A percentile compares a stretch with the other conserved stretches of the same genome.
These are phyloP conservation scores for Nakazawaea anatomiae DNA, from an alignment of 805 yeast genomes.

Conservation along the genomic window DNA sequence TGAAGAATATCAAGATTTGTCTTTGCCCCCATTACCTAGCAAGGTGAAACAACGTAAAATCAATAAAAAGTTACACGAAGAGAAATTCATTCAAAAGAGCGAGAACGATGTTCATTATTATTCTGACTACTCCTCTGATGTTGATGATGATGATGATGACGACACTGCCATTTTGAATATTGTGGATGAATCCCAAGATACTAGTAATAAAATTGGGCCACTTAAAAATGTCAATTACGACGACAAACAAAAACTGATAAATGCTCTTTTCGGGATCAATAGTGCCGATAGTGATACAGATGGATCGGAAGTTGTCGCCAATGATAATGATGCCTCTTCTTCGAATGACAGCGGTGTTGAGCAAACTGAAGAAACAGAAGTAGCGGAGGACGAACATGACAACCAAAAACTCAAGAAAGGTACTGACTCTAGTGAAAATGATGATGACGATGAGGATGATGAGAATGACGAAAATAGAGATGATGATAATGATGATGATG, in stretches of 20 bases:
- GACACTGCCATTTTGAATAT: constrained; percentile 14
- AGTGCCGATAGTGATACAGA: constrained; percentile 2
- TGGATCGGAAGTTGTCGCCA: neutral
- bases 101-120: constrained; percentile 36
- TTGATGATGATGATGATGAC: constrained; percentile 20
- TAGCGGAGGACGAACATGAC: too few species aligned
- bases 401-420: too few species aligned
- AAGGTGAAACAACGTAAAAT: neutral
- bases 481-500: neutral
- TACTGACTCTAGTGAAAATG: neutral
- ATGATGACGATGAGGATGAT: neutral
- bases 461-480: neutral
- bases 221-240: neutral
- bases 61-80: constrained; percentile 19
- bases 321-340: neutral
- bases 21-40: constrained; percentile 24
- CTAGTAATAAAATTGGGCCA: neutral
- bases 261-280: constrained; percentile 4
- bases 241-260: constrained; percentile 1
- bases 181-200: constrained; percentile 7
- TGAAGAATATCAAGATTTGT: neutral
- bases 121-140: constrained; percentile 32
- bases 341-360: too few species aligned
- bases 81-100: constrained; percentile 20
- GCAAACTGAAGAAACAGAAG: too few species aligned